Evolutionary conservation across 768 basidiomycete species (phyloP), one percentile per base, ranked within the genome.

Genomic region (Grammothele lineata): DNA sequence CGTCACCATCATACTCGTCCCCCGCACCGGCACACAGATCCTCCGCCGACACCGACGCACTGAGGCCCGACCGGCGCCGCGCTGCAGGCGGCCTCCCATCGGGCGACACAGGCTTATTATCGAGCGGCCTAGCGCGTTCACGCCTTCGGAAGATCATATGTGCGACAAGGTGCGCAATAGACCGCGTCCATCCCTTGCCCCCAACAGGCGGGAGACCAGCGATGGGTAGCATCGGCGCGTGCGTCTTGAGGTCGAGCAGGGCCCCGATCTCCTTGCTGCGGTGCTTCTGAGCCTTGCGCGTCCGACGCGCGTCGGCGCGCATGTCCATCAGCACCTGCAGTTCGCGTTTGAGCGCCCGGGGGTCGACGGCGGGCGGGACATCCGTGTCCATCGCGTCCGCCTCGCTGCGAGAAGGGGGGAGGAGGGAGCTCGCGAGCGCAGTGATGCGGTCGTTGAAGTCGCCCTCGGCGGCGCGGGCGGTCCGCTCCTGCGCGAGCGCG

Each of bases 171-270:
- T 73, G 72, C 37, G 67, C 61, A 39, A 74, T 56, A 32, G 53
- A 53, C 41, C 48, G 40, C 48, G 35, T 59, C 57, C 53, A 57
- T 45, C 60, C 60, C 45, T 60, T 59, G 4, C 59, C 46, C 35
- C 54, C 57, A n/a, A 26, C 27, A 35, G 50, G 45, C 8, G 50
- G 50, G 21, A 43, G 37, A 22, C 50, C 50, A 35, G 45, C 45
- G 22, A 51, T 43, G 45, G 45, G 58, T 6, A 47, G 48, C 8
- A 50, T 39, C 38, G 55, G 55, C 37, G 65, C 63, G 18, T 61
- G 67, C 51, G 80, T 56, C 64, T 83, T 84, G 51, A 83, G 59
- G 56, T 78, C 69, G 52, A 85, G 62, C 50, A 84, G 65, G 26
- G 76, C 68, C 8, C 73, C 71, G 10, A 83, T 63, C 66, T 85